Evolutionary conservation across 2,329 filamentous ascomycete species (phyloP).

Genomic region (Paracoccidioides lutzii): DNA sequence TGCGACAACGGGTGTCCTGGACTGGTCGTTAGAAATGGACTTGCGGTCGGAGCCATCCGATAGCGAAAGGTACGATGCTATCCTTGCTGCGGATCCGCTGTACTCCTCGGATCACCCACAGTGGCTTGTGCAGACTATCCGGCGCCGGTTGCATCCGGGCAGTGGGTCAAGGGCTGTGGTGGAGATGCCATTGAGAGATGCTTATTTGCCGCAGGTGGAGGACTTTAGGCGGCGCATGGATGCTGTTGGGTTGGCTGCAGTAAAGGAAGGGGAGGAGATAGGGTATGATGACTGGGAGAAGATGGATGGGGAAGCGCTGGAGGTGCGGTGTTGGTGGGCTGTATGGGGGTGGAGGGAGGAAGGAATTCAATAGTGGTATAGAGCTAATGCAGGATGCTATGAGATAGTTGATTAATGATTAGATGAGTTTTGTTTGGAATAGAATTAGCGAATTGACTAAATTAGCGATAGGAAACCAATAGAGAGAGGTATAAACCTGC

Average conservation of each 20-base stretch:
- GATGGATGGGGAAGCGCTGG: conserved; percentile 28
- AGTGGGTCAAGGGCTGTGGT: conserved; percentile 54
- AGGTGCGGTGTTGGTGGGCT: conserved; percentile 37
- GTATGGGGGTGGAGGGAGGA: conserved; percentile 30
- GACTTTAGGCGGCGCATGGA: conserved; percentile 52
- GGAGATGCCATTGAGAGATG: conserved; percentile 68
- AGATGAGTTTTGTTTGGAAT: neutral
- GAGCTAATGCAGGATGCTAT: neutral
- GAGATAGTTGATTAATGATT: neutral
- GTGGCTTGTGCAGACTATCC: conserved; percentile 59
- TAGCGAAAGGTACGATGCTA: conserved; percentile 42
- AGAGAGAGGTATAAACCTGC: neutral
- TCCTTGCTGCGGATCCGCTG: conserved; percentile 74
- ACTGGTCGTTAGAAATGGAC: conserved; percentile 45
- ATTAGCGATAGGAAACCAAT: neutral
- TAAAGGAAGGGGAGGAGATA: conserved; percentile 38
- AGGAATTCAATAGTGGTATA: neutral
- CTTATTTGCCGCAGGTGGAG: conserved; percentile 48
- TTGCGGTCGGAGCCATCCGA: conserved; percentile 14
- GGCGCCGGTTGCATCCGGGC: conserved; percentile 49
- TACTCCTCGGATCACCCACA: conserved; percentile 74
- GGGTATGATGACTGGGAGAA: conserved; percentile 38
- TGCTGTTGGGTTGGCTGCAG: conserved; percentile 37
- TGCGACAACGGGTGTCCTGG: conserved; percentile 53
- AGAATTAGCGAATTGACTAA: neutral